Conservation (phyloP, 2,329 filamentous ascomycete species). For the Penicillium janthinellum region DNA sequence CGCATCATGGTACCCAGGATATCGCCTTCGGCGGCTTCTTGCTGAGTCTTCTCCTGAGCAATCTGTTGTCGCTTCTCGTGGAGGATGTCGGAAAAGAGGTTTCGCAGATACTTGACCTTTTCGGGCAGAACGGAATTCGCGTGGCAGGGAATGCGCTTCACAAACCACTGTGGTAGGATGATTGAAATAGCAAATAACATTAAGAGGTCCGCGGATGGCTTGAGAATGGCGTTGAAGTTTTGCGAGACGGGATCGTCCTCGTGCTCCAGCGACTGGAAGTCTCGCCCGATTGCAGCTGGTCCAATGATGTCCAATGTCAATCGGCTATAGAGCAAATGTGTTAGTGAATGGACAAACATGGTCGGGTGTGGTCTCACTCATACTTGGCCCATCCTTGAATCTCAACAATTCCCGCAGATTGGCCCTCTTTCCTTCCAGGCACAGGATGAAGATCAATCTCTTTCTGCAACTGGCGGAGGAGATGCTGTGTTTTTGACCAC, state of each 20-base stretch:
- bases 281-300: constrained; percentile 57
- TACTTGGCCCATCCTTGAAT: constrained; percentile 35
- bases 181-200: constrained; percentile 45
- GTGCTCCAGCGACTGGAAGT: constrained; percentile 55
- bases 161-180: constrained; percentile 53
- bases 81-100: constrained; percentile 35
- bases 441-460: constrained; percentile 29
- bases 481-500: constrained; percentile 36
- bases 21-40: constrained; percentile 32
- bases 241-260: constrained; percentile 53
- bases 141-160: constrained; percentile 45
- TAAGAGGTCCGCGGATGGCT: constrained; percentile 45
- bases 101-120: constrained; percentile 32
- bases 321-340: constrained; percentile 32
- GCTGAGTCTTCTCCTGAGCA: constrained; percentile 37
- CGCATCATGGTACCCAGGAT: constrained; percentile 40
- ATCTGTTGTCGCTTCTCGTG: constrained; percentile 32
- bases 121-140: constrained; percentile 32
- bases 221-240: constrained; percentile 54
- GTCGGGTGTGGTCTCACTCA: neutral
- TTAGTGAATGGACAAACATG: neutral
- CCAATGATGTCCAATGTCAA: constrained; percentile 61
- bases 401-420: constrained; percentile 28
- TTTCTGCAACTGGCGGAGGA: constrained; percentile 33
- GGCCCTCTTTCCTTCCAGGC: constrained; percentile 17